phyloP scores from a whole-genome alignment of 2,329 filamentous ascomycete species.

The Clathrospora elynae region DNA sequence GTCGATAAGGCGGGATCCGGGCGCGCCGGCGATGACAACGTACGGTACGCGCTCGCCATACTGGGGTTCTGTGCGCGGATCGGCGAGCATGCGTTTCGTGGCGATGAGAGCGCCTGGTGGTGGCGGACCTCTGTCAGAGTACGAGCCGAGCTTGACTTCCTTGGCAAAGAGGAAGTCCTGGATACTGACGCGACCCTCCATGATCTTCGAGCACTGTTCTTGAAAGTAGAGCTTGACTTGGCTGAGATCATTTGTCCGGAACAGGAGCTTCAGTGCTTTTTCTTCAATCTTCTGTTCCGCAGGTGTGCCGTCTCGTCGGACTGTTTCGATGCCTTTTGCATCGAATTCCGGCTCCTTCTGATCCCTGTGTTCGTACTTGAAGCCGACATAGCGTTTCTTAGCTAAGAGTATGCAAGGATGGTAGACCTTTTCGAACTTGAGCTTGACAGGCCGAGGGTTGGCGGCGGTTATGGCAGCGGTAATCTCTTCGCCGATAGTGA shows the following conservation, averaged over 20 bases:
- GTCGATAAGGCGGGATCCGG: slow-evolving; percentile 83
- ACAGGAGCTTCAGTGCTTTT: slow-evolving; percentile 84
- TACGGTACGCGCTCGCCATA: slow-evolving; percentile 96
- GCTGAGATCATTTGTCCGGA: slow-evolving; percentile 86
- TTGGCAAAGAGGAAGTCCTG: slow-evolving; percentile 96
- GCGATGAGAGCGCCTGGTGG: slow-evolving; percentile 90
- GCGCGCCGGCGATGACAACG: slow-evolving; percentile 86
- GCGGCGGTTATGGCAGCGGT: slow-evolving; percentile 82
- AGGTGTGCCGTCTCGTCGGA: slow-evolving; percentile 90
- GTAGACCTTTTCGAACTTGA: slow-evolving; percentile 99
- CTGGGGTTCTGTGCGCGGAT: slow-evolving; percentile 85
- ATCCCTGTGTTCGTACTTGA: slow-evolving; percentile 83
- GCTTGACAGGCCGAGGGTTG: slow-evolving; percentile 89
- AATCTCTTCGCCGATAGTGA: slow-evolving; percentile 91
- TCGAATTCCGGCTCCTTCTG: slow-evolving; percentile 88
- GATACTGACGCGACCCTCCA: slow-evolving; percentile 83
- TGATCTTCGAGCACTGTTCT: slow-evolving; percentile 86
- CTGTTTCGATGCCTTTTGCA: slow-evolving; percentile 97
- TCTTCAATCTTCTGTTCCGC: slow-evolving; percentile 97
- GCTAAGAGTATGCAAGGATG: slow-evolving; percentile 91
- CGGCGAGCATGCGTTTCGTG: slow-evolving; percentile 81
- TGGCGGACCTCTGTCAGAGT: slow-evolving; percentile 77
- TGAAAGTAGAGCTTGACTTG: slow-evolving; percentile 91
- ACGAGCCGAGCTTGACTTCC: slow-evolving; percentile 88
- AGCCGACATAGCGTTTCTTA: slow-evolving; percentile 97